phyloP scores from a whole-genome alignment of 2,329 filamentous ascomycete species.

The Fusarium sp. region DNA sequence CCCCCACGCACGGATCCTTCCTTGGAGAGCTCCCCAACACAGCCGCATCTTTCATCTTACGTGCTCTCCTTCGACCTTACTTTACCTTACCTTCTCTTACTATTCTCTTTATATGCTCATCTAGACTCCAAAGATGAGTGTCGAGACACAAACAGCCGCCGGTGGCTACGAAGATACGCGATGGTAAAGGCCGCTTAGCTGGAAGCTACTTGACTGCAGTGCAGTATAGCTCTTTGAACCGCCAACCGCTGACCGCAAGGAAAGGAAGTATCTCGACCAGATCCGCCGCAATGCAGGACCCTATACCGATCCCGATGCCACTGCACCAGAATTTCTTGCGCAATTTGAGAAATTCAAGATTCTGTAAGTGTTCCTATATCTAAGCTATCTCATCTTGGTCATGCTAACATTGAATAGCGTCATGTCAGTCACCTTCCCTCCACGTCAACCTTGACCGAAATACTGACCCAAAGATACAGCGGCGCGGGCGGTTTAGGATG shows the following conservation, averaged over 20 bases:
- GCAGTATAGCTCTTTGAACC: constrained; percentile 15
- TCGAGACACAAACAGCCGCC: constrained; percentile 36
- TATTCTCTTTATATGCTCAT: not conserved
- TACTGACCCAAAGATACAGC: constrained; percentile 62
- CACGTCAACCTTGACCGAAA: constrained; percentile 9
- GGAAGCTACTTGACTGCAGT: constrained; percentile 13
- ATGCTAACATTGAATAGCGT: constrained; percentile 59
- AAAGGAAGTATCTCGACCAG: constrained; percentile 86
- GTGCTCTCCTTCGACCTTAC: constrained; percentile 3
- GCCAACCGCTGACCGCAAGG: constrained; percentile 21
- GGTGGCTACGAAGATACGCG: constrained; percentile 51
- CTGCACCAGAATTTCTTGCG: constrained; percentile 66
- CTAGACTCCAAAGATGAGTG: constrained; percentile 45
- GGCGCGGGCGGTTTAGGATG: constrained; percentile 95
- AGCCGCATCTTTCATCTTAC: constrained; percentile 16
- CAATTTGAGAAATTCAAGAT: constrained; percentile 81
- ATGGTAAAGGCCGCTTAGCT: constrained; percentile 51
- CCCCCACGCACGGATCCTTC: constrained; percentile 42
- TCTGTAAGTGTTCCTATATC: constrained; percentile 67
- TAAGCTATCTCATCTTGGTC: not conserved
- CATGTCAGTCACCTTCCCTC: constrained; percentile 59
- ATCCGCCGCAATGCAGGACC: constrained; percentile 84
- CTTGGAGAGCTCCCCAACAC: constrained; percentile 16
- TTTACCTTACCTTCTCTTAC: not conserved
- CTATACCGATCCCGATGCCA: constrained; percentile 78